Conservation (phyloP, 768 basidiomycete genomes). For the Mycena epipterygia region DNA sequence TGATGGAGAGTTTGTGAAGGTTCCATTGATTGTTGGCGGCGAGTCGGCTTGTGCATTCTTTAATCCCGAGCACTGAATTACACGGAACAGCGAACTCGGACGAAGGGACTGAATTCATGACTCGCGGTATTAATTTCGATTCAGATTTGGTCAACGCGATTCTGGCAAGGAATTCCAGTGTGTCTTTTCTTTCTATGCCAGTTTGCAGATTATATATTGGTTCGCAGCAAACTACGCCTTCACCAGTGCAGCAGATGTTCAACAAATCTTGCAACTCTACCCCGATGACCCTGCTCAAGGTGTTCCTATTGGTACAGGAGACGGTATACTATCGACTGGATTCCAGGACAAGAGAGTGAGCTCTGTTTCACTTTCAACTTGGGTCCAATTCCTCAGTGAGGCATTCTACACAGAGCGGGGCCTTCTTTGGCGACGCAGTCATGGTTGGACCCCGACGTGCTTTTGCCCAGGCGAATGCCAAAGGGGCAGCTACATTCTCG, state of each 20-base stretch:
- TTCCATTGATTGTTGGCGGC: conserved; percentile 27
- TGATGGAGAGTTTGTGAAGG: conserved; percentile 20
- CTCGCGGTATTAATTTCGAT: conserved; percentile 27
- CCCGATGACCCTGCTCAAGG: conserved; percentile 31
- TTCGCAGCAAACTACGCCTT: conserved; percentile 24
- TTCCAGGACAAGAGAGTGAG: conserved; percentile 26
- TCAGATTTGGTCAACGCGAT: conserved; percentile 25
- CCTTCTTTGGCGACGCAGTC: conserved; percentile 27
- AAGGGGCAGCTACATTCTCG: conserved; percentile 28
- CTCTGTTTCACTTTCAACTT: conserved; percentile 21
- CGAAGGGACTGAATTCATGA: conserved; percentile 20
- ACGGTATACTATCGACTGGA: conserved; percentile 27
- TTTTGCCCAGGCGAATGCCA: conserved; percentile 25
- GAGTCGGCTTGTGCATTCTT: conserved; percentile 24
- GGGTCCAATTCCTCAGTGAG: conserved; percentile 21
- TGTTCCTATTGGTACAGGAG: conserved; percentile 28
- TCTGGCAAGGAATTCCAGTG: conserved; percentile 24
- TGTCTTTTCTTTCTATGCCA: conserved; percentile 17
- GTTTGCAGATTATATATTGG: conserved; percentile 21
- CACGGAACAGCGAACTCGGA: conserved; percentile 27
- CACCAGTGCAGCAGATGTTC: conserved; percentile 26
- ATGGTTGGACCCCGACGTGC: conserved; percentile 27
- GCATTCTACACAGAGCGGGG: conserved; percentile 21
- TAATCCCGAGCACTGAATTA: conserved; percentile 22
- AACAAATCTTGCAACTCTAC: conserved; percentile 28